Evolutionary conservation across 83 land plant species (phyloP), one percentile per base, ranked within the genome.

Genomic region (Picea abies): DNA sequence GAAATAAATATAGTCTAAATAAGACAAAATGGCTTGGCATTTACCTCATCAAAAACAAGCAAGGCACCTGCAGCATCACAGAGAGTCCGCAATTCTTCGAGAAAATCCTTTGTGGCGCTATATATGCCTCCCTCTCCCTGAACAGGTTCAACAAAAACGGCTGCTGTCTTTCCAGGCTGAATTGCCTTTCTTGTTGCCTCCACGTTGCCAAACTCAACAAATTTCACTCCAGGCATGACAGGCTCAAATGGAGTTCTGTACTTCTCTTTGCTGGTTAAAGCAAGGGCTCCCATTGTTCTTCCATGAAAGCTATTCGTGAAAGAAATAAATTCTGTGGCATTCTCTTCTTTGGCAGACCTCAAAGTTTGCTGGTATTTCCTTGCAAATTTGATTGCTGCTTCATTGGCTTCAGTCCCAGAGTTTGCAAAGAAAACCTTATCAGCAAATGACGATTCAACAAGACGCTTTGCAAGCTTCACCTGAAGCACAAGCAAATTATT

Each of bases 371-470:
- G 99, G 78, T 85, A 97, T 82, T 95, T 97, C 65, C 99, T 86
- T 15, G 99, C 79, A 90, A 97, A 97, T 79, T 97, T 97, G 65
- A 97, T 95, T 60, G 99, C 99, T 79, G 99, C 99, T 86, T 97
- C 99, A 88, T 95, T 97, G 44, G 99, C 99, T 87, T 97, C 99
- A 5, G 99, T 95, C 60, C 99, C 99, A 63, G 99, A 95, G 67
- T 97, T 97, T n/a, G 88, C 64, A 78, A 94, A 92, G 80, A 94
- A 95, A 14, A 95, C 95, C 79, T 92, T 93, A 79, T 97, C 97
- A 80, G 98, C 96, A 88, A 97, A 97, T n/a, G 95, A 94, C 20
- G 83, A 85, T n/a, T 90, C 84, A 37, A 97, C 95, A 4, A 97
- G 90, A 23, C 94, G 92, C 75, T 95, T 87, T 19, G 95, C 99